Base-by-base conservation (phyloP, 208 protist species). In the Leishmania gerbilli region DNA sequence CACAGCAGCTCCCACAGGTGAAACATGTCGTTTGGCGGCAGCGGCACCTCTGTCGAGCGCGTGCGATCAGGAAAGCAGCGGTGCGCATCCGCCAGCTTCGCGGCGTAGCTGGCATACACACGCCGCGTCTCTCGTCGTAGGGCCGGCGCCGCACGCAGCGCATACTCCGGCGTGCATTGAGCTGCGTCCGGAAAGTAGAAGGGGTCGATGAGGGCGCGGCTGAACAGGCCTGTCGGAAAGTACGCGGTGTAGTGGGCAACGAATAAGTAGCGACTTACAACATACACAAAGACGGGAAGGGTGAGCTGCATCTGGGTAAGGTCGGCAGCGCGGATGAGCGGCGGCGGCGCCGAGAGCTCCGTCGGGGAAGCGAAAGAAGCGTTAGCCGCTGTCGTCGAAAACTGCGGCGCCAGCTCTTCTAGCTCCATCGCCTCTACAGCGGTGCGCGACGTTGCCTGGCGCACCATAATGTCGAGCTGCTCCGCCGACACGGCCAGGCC, bases 251-350 rank as follows among this genome's bases (percentile, higher is more conserved):
- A 96, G 69, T 87, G 84, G 31, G 89, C 64, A 21, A 82, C 82
- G 76, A 96, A 96, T 34, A 95, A 81, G 31, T 90, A 88, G 62
- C 92, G 86, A 83, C 91, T 93, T 42, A 95, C 79, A 4, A 96
- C 82, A 69, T 96, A 94, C 2, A 96, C 92, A 85, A 95, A 96
- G n/a, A 83, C 83, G 3, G 92, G 92, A 27, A 96, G 76, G 19
- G 91, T 88, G 24, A 96, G 64, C 69, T 76, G 81, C 77, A 80
- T 67, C 47, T 83, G 71, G 21, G 71, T 80, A 27, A 83, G 77
- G 21, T 84, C 71, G 15, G 65, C 47, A 9, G 78, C 40, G 8
- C 24, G 42, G 21, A n/a, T 24, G 40, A 68, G 71, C 55, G 75
- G 67, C 42, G 5, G 47, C 13, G 76, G 58, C 27, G 79, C 56